phyloP scores from a whole-genome alignment of 345 rosid genomes.

The Citrus glauca region DNA sequence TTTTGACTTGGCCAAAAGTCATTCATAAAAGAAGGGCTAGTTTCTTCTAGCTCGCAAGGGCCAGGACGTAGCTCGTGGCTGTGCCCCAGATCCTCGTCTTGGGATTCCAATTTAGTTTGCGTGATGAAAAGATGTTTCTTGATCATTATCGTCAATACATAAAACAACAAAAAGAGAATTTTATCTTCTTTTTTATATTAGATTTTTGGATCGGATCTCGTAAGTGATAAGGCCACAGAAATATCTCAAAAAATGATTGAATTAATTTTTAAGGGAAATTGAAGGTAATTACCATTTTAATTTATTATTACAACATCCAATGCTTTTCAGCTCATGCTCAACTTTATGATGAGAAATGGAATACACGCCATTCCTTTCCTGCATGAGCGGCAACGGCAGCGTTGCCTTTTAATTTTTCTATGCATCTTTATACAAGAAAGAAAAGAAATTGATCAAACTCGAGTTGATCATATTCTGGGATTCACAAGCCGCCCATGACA shows the following conservation, averaged over 20 bases:
- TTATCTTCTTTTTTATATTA: neutral
- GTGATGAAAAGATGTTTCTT: neutral
- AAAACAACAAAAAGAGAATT: constrained; percentile 14
- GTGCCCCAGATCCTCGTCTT: too few relatives aligned
- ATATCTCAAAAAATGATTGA: neutral
- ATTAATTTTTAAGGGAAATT: neutral
- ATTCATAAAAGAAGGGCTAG: too few relatives aligned
- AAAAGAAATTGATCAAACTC: neutral
- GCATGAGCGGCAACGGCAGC: constrained; percentile 6
- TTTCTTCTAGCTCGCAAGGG: too few relatives aligned
- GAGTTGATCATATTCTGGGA: constrained; percentile 14
- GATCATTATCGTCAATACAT: neutral
- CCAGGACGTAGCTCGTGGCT: too few relatives aligned
- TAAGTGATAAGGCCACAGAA: neutral
- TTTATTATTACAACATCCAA: neutral
- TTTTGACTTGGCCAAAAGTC: too few relatives aligned
- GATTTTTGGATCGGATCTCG: too few relatives aligned
- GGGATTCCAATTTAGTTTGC: neutral
- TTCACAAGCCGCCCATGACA: constrained; percentile 28
- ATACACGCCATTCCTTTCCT: constrained; percentile 21
- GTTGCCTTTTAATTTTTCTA: neutral
- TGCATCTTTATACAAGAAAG: neutral
- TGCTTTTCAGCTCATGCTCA: neutral
- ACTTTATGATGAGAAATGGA: neutral
- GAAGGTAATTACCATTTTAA: neutral